Percentiles rank a stretch among this genome's conserved stretches.
Evolutionary conservation across 306 rosid genomes (phyloP).

Genomic region (Gynostemma pentaphyllum): DNA sequence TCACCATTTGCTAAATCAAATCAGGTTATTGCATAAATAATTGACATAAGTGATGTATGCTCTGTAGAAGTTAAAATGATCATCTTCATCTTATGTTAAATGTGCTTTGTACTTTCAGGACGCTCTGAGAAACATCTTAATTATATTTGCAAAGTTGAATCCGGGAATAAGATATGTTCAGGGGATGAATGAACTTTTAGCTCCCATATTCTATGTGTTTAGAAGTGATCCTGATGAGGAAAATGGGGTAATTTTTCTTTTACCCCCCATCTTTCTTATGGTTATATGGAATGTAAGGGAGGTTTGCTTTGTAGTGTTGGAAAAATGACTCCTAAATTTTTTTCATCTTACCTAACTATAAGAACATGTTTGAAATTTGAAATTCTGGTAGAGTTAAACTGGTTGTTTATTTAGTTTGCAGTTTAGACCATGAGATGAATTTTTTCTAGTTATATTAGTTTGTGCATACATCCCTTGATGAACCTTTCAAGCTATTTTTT

Average conservation of each 20-base stretch:
- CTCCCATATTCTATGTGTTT: conserved; percentile 81
- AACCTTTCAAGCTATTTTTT: not conserved
- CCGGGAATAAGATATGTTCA: conserved; percentile 99
- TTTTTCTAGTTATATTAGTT: not conserved
- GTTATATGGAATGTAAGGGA: not conserved
- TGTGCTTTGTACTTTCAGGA: conserved; percentile 48
- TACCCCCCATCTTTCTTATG: not conserved
- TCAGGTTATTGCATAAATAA: conserved; percentile 40
- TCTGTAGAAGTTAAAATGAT: not conserved
- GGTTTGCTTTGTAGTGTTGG: not conserved
- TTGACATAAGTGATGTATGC: not conserved
- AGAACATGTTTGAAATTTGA: not conserved
- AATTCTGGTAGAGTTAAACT: not conserved
- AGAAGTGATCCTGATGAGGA: conserved; percentile 88
- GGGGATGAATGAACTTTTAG: conserved; percentile 97
- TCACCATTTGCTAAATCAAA: conserved; percentile 72
- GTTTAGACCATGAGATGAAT: not conserved
- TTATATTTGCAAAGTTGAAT: conserved; percentile 85
- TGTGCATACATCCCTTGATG: not conserved
- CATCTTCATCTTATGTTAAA: not conserved
- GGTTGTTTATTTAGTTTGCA: not conserved
- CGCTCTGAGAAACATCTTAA: conserved; percentile 67
- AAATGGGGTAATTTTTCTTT: conserved; percentile 38
- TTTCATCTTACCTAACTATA: not conserved
- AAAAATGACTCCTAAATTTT: not conserved